Evolutionary conservation across 768 basidiomycete genomes (phyloP), one percentile per base, ranked within the genome.

Genomic region (Porphyrellus cyaneotinctus): DNA sequence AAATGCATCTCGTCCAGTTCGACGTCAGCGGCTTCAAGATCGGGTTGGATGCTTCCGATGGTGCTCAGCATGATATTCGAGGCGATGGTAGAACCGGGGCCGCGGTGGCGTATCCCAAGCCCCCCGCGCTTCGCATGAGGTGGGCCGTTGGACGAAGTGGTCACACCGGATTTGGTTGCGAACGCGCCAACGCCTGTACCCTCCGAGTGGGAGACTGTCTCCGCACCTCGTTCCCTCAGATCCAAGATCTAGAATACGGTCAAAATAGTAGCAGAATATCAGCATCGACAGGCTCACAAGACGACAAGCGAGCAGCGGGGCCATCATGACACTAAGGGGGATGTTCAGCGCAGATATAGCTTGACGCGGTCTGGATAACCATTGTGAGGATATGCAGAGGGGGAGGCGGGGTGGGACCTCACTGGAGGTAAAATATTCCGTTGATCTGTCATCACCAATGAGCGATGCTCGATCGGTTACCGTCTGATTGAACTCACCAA

Each of bases 351-450:
- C 88, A 22, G 88, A 89, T 58, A 90, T 88, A 20, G 80, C 85
- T 69, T 88, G 87, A 51, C 84, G 86, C 45, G 87, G 88, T 74
- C 87, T 90, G 37, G 39, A 37, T 31, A 28, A 9, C 51, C 38
- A 58, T 47, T 60, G 59, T 57, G 45, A 57, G 45, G 24, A 56
- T 37, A 51, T 44, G 6, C 0, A 12, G 11, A 18, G 28, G 17
- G 28, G 24, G 38, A 23, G 6, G 28, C 14, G n/a, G 33, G 23
- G 18, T 47, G 20, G 8, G 39, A 51, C 7, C 84, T 58, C 59
- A 88, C 87, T 90, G 88, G n/a, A 91, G 78, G 67, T 90, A 91
- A 66, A 90, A 90, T 32, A 90, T 84, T 38, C 88, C 88, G 57
- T 91, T 91, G 65, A 90, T 82, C 76, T 78, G 54, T 47, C 23